Evolutionary conservation across 257 asterid species (phyloP), one percentile per base, ranked within the genome.

Genomic region (Linaria vulgaris): DNA sequence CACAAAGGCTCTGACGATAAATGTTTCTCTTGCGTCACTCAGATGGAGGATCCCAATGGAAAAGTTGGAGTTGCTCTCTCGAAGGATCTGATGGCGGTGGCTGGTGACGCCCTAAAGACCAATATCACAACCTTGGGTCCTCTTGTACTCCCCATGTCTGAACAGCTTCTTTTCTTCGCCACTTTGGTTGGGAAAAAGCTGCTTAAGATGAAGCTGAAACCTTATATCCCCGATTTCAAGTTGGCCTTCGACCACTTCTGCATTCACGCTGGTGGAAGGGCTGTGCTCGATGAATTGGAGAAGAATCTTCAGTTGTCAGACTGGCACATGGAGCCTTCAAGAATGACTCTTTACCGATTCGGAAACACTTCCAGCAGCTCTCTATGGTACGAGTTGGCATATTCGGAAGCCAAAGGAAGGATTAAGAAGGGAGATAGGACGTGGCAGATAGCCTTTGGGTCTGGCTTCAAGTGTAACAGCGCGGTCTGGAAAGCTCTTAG

Each of bases 291-390:
- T 71, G 95, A 85, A 76, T 69, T 85, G 39, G 96, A 88, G 79
- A 88, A 83, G 71, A 82, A 86, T 61, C 80, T 83, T 14, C 88
- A 83, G 73, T 76, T 85, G 11, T 80, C 89, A 5, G 89, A 83
- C 14, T 85, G 92, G 91, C 91, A 88, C 59, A 83, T 85, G 92
- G 92, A 83, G 66, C 95, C 95, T 43, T 88, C 96, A 15, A 75
- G 95, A 54, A 88, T 88, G 95, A 86, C 95, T 7, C 85, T 85
- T 0, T 76, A 78, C 20, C 80, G 95, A 51, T 85, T 88, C 48
- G 96, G 96, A 3, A 88, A 88, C 80, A 88, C 95, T 27, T 85
- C 96, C 5, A 85, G 90, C 71, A 88, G 96, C 76, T 88, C 96
- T 34, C 85, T 88, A 38, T 88, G 95, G 96, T 82, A 85, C 6